phyloP scores from a whole-genome alignment of 2,329 filamentous ascomycete species.

The Aspergillus alliaceus region DNA sequence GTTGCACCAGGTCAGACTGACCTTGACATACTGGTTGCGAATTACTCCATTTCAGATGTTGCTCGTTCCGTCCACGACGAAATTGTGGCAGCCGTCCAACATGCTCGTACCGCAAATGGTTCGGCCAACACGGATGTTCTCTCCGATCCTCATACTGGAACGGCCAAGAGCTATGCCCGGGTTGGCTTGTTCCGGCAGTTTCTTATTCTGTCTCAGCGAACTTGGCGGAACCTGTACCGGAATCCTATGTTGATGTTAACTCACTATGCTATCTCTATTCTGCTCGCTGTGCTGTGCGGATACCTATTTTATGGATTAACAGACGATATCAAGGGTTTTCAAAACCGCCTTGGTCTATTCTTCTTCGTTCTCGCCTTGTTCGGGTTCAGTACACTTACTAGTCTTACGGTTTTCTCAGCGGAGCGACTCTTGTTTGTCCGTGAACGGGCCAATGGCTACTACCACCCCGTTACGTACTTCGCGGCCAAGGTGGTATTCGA shows the following conservation, averaged over 20 bases:
- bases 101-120: conserved; percentile 67
- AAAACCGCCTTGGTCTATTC: conserved; percentile 94
- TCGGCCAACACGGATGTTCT: conserved; percentile 58
- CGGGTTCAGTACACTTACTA: conserved; percentile 93
- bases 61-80: conserved; percentile 73
- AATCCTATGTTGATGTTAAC: conserved; percentile 98
- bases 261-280: conserved; percentile 94
- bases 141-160: conserved; percentile 49
- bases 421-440: conserved; percentile 89
- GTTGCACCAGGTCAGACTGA: conserved; percentile 68
- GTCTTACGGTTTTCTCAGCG: conserved; percentile 86
- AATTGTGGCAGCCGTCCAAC: conserved; percentile 67
- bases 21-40: conserved; percentile 75
- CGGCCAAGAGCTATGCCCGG: conserved; percentile 79
- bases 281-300: conserved; percentile 89
- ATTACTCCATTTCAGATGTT: conserved; percentile 77
- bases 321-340: conserved; percentile 95
- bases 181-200: conserved; percentile 82
- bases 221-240: conserved; percentile 95
- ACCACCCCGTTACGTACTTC: conserved; percentile 91
- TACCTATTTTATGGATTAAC: conserved; percentile 96
- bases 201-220: conserved; percentile 81
- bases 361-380: conserved; percentile 96
- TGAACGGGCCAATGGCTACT: conserved; percentile 95
- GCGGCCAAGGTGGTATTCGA: conserved; percentile 97